Conservation (phyloP, 306 rosid genomes). For the Vigna radiata region DNA sequence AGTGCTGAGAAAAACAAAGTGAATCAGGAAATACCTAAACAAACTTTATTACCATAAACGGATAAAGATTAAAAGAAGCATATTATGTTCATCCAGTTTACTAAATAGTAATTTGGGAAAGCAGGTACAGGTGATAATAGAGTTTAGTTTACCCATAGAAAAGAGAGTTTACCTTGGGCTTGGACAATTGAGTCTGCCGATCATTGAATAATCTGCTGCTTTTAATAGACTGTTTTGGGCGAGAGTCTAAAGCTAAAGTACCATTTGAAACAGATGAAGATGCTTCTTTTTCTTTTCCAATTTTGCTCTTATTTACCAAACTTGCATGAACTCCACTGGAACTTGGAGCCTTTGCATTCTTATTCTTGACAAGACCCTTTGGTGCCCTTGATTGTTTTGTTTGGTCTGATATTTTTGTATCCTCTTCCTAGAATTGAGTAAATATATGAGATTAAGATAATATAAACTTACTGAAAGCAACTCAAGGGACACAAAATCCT, state of each 20-base stretch:
- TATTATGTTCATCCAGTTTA: neutral
- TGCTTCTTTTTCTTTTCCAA: conserved; percentile 61
- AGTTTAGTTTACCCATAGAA: conserved; percentile 43
- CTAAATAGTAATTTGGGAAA: conserved; percentile 32
- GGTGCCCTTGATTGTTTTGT: conserved; percentile 54
- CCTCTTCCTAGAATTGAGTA: conserved; percentile 57
- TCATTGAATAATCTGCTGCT: conserved; percentile 60
- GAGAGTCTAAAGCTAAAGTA: conserved; percentile 55
- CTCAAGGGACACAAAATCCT: conserved; percentile 30
- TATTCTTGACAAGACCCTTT: conserved; percentile 67
- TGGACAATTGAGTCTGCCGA: conserved; percentile 58
- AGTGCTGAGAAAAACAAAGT: conserved; percentile 58
- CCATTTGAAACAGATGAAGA: conserved; percentile 69
- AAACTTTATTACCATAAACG: conserved; percentile 4
- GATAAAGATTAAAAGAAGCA: conserved; percentile 18
- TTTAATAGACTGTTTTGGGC: conserved; percentile 59
- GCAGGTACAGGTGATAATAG: conserved; percentile 32
- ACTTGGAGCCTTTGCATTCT: conserved; percentile 61
- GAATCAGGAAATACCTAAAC: conserved; percentile 38
- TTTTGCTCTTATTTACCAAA: conserved; percentile 61
- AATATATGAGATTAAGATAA: conserved; percentile 40
- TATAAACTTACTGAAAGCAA: conserved; percentile 15
- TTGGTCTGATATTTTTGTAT: conserved; percentile 49
- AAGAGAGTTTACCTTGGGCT: conserved; percentile 51
- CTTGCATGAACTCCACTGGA: conserved; percentile 44